Evolutionary conservation across 2,329 filamentous ascomycete species (phyloP).

Genomic region (Biscogniauxia mediterranea): DNA sequence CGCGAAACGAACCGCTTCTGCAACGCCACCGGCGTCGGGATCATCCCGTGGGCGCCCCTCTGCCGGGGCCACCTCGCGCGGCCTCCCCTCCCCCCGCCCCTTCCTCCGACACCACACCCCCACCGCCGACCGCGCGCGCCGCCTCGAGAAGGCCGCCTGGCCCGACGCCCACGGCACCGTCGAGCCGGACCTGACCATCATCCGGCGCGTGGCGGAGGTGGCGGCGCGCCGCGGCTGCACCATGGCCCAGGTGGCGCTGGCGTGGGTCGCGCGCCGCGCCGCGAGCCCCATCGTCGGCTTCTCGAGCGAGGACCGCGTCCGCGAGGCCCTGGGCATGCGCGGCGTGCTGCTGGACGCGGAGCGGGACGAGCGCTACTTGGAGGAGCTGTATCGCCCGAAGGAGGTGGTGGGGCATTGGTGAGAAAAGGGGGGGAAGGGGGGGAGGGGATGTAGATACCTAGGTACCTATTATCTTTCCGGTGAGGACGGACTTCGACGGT

Average conservation of each 20-base stretch:
- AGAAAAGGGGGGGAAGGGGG: background rate
- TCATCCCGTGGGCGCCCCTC: slow-evolving; percentile 41
- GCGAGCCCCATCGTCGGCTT: slow-evolving; percentile 62
- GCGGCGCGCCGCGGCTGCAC: slow-evolving; percentile 55
- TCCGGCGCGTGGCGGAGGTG: slow-evolving; percentile 55
- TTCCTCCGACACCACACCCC: too few species aligned
- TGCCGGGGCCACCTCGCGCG: slow-evolving; percentile 39
- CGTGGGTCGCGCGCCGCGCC: slow-evolving; percentile 57
- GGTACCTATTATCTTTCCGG: too few species aligned
- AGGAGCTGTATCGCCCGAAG: slow-evolving; percentile 60
- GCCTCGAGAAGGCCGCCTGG: slow-evolving; percentile 39
- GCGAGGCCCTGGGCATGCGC: slow-evolving; percentile 53
- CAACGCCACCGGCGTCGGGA: slow-evolving; percentile 39
- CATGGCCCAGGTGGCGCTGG: slow-evolving; percentile 64
- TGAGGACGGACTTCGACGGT: too few species aligned
- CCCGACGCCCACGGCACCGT: slow-evolving; percentile 31
- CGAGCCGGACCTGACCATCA: slow-evolving; percentile 38
- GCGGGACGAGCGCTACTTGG: slow-evolving; percentile 59
- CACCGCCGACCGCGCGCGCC: too few species aligned
- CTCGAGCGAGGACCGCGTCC: slow-evolving; percentile 56
- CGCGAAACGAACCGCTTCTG: slow-evolving; percentile 45
- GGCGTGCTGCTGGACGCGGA: slow-evolving; percentile 52
- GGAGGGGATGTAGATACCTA: too few species aligned
- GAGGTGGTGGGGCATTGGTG: slow-evolving; percentile 36
- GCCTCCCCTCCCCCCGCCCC: slow-evolving; percentile 31